Evolutionary conservation across 1,284 basidiomycete genomes (phyloP).

Genomic region (Microbotryum scabiosae): DNA sequence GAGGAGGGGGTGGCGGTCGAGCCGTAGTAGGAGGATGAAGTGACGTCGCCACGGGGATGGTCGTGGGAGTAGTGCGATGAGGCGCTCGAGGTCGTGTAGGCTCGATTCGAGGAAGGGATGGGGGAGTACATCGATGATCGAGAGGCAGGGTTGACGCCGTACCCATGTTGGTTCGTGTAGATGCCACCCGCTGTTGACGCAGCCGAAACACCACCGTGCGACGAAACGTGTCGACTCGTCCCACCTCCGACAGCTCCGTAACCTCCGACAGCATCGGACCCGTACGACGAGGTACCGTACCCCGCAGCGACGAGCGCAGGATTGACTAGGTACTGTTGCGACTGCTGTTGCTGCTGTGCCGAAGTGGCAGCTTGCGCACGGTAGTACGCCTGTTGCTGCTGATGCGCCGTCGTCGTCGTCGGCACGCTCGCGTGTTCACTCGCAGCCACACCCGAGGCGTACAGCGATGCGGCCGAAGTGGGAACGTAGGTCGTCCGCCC

Average conservation of each 20-base stretch:
- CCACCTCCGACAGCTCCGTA: conserved; percentile 11
- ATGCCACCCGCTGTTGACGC: background rate
- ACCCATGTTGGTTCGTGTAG: background rate
- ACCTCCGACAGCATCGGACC: conserved; percentile 20
- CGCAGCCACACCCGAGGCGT: conserved; percentile 1
- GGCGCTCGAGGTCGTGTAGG: background rate
- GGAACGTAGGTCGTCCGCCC: conserved; percentile 7
- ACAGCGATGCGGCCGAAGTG: conserved; percentile 5
- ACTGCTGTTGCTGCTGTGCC: background rate
- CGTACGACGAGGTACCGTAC: conserved; percentile 3
- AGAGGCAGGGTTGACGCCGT: background rate
- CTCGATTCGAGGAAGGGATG: background rate
- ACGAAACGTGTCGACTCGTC: background rate
- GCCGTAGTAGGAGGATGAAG: background rate
- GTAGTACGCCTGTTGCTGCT: conserved; percentile 6
- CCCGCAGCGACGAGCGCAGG: conserved; percentile 22
- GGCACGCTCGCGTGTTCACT: background rate
- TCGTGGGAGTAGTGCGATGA: background rate
- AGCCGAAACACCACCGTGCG: background rate
- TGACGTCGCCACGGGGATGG: background rate
- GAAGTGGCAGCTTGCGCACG: background rate
- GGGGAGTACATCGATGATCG: background rate
- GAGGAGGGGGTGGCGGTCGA: background rate
- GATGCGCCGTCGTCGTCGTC: conserved; percentile 8
- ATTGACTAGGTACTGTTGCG: conserved; percentile 21